Base-by-base conservation (phyloP, 306 rosid genomes). In the Vigna trinervia region DNA sequence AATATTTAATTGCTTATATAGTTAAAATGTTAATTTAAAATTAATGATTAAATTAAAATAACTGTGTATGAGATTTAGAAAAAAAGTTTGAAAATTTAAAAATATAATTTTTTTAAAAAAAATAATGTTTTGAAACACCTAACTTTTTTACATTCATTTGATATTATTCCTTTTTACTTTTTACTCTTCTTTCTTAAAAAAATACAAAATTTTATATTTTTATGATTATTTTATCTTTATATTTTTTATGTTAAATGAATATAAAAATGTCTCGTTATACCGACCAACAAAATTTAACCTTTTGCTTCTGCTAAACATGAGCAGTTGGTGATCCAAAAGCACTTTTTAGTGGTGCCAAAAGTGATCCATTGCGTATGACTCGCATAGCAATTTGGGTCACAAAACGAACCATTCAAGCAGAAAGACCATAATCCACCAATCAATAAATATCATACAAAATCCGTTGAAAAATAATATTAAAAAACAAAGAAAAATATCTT, bases 401-500 rank as follows among this genome's bases (percentile, higher is more conserved):
- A 12, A 36, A 41, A 41, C 12, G 12, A 19, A 19, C 14, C 39
- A 79, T 71, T 60, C 39, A 59, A 45, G 19, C 4, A 11, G 15
- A 47, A 47, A 20, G 11, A 13, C 7, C 41, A 46, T 22, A 2
- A 78, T 70, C 71, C 71, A 70, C 72, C 75, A 38, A 71, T 72
- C 54, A 45, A 78, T 43, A 48, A 56, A 78, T 61, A 79, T 79
- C 82, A 13, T 12, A 34, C 5, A 32, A 63, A 34, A 41, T 57
- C 41, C 62, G 34, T 43, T 14, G 7, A 77, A 51, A 54, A 28
- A 0, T 32, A 43, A 60, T 59, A 53, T 36, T 10, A 12, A 38
- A 41, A 67, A 51, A 30, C 4, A 0, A 46, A 2, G 3, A 36
- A 12, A 71, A 79, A 71, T 79, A 79, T 79, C 78, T 79, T 39